phyloP scores from a whole-genome alignment of 495 filamentous ascomycete species.

The Monascus purpureus region DNA sequence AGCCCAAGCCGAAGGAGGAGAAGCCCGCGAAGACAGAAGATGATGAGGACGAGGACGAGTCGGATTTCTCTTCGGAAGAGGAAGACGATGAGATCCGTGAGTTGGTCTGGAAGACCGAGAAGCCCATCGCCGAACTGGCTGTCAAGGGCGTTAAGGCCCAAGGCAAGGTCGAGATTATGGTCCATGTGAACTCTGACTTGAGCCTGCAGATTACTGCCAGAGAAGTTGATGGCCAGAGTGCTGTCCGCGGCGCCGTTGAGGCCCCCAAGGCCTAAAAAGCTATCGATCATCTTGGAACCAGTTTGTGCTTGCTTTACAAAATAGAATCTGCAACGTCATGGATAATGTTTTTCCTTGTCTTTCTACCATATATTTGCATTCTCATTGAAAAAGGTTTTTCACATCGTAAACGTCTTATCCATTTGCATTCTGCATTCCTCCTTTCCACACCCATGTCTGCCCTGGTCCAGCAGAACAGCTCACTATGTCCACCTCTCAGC shows the following conservation, averaged over 20 bases:
- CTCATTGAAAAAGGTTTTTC: too few relatives aligned
- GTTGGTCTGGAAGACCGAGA: slow-evolving; percentile 84
- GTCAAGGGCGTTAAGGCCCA: slow-evolving; percentile 75
- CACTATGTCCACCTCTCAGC: too few relatives aligned
- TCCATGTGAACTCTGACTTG: slow-evolving; percentile 71
- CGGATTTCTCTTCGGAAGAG: slow-evolving; percentile 49
- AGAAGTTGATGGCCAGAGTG: slow-evolving; percentile 75
- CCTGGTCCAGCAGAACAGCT: too few relatives aligned
- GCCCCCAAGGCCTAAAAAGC: slow-evolving; percentile 19
- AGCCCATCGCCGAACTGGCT: slow-evolving; percentile 72
- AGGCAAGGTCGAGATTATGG: slow-evolving; percentile 79
- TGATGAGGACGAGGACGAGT: slow-evolving; percentile 50
- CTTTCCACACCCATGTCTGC: too few relatives aligned
- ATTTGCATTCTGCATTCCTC: too few relatives aligned
- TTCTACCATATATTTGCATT: too few relatives aligned
- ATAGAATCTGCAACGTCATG: too few relatives aligned
- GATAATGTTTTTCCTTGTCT: too few relatives aligned
- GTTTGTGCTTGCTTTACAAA: too few relatives aligned
- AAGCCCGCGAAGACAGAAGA: slow-evolving; percentile 35
- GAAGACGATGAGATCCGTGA: slow-evolving; percentile 79
- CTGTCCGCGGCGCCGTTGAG: slow-evolving; percentile 59
- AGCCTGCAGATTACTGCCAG: slow-evolving; percentile 63
- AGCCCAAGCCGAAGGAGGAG: slow-evolving; percentile 58
- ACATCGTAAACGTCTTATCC: too few relatives aligned
- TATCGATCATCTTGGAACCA: too few relatives aligned